Conservation (phyloP, 306 rosid species). For the Sechiopsis laciniata region DNA sequence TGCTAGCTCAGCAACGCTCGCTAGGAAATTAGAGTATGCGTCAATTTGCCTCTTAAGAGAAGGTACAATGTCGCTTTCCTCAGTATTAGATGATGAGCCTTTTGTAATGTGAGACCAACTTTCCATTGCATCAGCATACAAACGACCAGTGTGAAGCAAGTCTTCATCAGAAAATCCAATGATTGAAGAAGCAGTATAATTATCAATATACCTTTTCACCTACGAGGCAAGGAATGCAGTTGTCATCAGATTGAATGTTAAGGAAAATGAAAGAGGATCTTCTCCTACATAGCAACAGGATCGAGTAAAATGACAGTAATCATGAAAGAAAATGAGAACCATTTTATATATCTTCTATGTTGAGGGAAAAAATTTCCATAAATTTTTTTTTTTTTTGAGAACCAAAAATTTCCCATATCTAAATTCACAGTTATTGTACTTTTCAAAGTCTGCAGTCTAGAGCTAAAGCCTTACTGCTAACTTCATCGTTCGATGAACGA, state of each 20-base stretch:
- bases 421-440: slow-evolving; percentile 12
- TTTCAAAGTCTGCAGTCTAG: neutral
- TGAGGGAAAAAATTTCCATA: neutral
- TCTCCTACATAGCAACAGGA: neutral
- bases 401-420: neutral
- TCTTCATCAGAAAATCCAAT: slow-evolving; percentile 90
- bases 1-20: slow-evolving; percentile 48
- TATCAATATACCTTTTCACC: slow-evolving; percentile 89
- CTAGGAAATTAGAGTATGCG: slow-evolving; percentile 54
- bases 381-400: too few relatives aligned
- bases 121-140: slow-evolving; percentile 34
- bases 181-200: slow-evolving; percentile 76
- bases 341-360: slow-evolving; percentile 7
- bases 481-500: neutral
- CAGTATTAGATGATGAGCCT: neutral
- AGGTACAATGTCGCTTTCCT: slow-evolving; percentile 39
- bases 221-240: slow-evolving; percentile 26
- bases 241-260: neutral
- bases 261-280: slow-evolving; percentile 15
- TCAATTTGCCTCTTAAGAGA: slow-evolving; percentile 62
- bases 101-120: too few relatives aligned
- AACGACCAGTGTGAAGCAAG: slow-evolving; percentile 44
- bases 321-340: neutral
- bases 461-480: neutral
- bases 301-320: neutral